These are phyloP conservation scores for Hordeum marinum DNA, from an alignment of 176 grass and related monocot species.

Conservation along the genomic window DNA sequence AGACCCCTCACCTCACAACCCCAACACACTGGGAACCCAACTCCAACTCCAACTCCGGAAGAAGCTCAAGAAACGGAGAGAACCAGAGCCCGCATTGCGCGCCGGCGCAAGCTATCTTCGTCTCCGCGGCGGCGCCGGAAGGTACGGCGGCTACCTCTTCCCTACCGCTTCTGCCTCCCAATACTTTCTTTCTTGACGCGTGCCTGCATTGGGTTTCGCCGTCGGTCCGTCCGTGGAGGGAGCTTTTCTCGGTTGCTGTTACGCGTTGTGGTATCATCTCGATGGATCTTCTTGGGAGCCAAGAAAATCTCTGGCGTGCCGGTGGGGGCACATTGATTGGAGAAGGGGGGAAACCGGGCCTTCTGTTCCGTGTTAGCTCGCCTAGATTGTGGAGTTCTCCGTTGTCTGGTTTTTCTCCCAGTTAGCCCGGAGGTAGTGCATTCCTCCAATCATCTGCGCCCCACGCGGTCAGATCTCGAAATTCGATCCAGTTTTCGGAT, in stretches of 20 bases:
- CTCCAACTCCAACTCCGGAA: neutral
- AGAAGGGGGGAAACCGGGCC: neutral
- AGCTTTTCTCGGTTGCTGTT: neutral
- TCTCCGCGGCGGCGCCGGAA: neutral
- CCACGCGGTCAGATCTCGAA: neutral
- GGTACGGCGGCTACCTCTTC: constrained; percentile 6
- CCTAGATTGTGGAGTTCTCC: neutral
- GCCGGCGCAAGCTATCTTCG: neutral
- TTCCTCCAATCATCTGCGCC: neutral
- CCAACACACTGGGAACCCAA: neutral
- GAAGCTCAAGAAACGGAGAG: no score
- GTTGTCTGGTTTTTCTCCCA: neutral
- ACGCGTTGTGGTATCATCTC: neutral
- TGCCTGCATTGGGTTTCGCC: neutral
- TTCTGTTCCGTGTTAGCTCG: neutral
- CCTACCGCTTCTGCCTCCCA: neutral
- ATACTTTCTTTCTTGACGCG: neutral
- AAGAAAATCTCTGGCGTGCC: neutral
- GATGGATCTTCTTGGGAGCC: neutral
- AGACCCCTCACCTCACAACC: neutral
- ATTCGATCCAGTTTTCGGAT: neutral
- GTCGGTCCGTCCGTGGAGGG: neutral
- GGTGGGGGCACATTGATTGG: neutral
- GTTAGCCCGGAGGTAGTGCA: neutral
- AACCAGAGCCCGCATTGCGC: neutral